Evolutionary conservation across 768 basidiomycete genomes (phyloP), one percentile per base, ranked within the genome.

Genomic region (Rhodotorula taiwanensis): DNA sequence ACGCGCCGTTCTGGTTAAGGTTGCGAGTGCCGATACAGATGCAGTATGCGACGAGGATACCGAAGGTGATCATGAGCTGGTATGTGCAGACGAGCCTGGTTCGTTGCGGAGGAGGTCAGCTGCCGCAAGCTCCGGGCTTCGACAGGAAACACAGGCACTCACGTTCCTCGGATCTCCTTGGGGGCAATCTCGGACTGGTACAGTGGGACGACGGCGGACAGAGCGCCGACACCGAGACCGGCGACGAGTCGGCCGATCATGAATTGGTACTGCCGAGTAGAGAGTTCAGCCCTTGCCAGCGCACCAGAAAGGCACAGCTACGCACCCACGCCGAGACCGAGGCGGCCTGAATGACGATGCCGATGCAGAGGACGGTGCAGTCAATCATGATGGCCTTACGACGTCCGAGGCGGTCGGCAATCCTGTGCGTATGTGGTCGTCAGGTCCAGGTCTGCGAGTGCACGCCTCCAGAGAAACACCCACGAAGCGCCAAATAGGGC

Each of bases 111-210:
- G n/a, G n/a, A n/a, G n/a, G n/a, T n/a, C n/a, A n/a, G n/a, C n/a
- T n/a, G n/a, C n/a, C n/a, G n/a, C n/a, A n/a, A n/a, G n/a, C n/a
- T n/a, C n/a, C n/a, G n/a, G n/a, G n/a, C n/a, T n/a, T n/a, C n/a
- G n/a, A n/a, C n/a, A n/a, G n/a, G n/a, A n/a, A n/a, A n/a, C n/a
- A 70, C 67, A 20, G 73, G 75, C 11, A 52, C 51, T 20, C 34
- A 52, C 2, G 84, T 81, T 6, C 87, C 86, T 56, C 86, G 81
- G 59, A 88, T 83, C 66, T 86, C 82, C 16, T 83, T 79, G 18
- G 86, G 87, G 0, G 85, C 85, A 0, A 83, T 84, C 74, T 87
- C 86, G 14, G 84, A 83, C 80, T 85, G 83, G 73, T 84, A 86
- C 77, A 86, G 83, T 0, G 85, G 86, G 0, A 86, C 84, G 13